Percentiles rank a stretch among this genome's conserved stretches.
Evolutionary conservation across 805 yeast species (phyloP).

Genomic region (Saccharomycopsis babjevae): DNA sequence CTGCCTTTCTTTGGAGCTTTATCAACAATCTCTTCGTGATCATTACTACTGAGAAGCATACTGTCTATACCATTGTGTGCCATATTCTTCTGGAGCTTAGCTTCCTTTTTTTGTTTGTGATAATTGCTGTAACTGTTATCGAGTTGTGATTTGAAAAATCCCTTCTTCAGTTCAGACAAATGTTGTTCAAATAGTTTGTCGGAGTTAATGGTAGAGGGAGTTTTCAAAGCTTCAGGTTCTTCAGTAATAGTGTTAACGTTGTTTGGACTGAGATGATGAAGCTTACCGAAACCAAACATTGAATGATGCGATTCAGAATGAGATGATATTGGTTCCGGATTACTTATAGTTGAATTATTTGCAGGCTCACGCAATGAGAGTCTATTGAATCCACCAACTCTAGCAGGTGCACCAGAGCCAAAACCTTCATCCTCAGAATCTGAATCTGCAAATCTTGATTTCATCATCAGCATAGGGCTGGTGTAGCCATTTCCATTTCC

Average conservation of each 20-base stretch:
- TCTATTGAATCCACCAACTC: background rate
- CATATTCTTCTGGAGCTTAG: background rate
- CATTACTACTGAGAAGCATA: background rate
- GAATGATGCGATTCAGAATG: background rate
- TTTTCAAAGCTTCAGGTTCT: conserved; percentile 14
- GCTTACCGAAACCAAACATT: conserved; percentile 9
- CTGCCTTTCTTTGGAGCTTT: background rate
- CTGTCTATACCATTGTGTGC: background rate
- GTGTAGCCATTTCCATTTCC: background rate
- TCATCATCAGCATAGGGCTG: conserved; percentile 9
- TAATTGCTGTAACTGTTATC: background rate
- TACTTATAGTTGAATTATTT: background rate
- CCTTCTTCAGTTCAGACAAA: conserved; percentile 16
- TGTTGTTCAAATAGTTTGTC: conserved; percentile 17
- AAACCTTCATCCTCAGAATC: conserved; percentile 14
- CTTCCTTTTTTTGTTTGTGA: background rate
- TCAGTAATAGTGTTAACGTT: background rate
- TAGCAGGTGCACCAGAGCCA: background rate
- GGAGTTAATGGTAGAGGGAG: conserved; percentile 16
- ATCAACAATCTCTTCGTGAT: background rate
- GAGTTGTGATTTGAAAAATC: conserved; percentile 1
- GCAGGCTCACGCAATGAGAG: conserved; percentile 3
- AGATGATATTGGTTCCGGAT: background rate
- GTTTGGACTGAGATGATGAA: background rate
- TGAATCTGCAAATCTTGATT: conserved; percentile 17